Evolutionary conservation across 202 grass and related monocot genomes (phyloP).

Genomic region (Saccharum hybrid): DNA sequence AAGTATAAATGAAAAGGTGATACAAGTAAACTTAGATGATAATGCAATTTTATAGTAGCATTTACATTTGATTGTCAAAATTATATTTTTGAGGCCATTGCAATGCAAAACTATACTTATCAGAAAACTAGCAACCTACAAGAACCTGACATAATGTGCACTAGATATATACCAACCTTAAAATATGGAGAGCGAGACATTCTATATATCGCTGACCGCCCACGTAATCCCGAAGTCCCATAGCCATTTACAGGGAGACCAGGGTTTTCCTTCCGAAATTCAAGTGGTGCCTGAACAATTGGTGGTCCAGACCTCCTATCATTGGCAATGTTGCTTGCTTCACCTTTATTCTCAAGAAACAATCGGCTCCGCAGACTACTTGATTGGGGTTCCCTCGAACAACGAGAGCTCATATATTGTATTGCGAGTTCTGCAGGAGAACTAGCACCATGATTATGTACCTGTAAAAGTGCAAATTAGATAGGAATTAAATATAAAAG

Average conservation of each 20-base stretch:
- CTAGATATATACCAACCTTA: constrained; percentile 58
- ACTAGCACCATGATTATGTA: constrained; percentile 26
- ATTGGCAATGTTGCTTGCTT: constrained; percentile 47
- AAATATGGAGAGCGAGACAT: constrained; percentile 82
- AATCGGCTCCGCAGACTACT: constrained; percentile 43
- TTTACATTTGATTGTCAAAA: background rate
- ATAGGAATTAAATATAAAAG: constrained; percentile 33
- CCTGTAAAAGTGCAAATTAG: constrained; percentile 34
- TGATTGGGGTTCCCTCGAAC: constrained; percentile 34
- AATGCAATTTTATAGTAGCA: background rate
- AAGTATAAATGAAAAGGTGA: background rate
- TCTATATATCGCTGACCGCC: constrained; percentile 73
- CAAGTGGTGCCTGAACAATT: constrained; percentile 38
- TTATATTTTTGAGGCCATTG: background rate
- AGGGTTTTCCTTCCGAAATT: constrained; percentile 47
- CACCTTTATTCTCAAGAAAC: constrained; percentile 47
- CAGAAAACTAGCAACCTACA: constrained; percentile 7
- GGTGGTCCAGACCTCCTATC: constrained; percentile 40
- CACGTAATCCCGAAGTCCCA: constrained; percentile 55
- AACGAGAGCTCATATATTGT: constrained; percentile 55
- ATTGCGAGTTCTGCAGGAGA: constrained; percentile 56
- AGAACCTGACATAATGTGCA: background rate
- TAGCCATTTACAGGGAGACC: constrained; percentile 55
- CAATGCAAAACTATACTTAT: background rate
- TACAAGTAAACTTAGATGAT: background rate